Percentiles rank a stretch among this genome's conserved stretches.
Conservation (phyloP, 176 grass and related monocot species). For the Aegilops longissima region DNA sequence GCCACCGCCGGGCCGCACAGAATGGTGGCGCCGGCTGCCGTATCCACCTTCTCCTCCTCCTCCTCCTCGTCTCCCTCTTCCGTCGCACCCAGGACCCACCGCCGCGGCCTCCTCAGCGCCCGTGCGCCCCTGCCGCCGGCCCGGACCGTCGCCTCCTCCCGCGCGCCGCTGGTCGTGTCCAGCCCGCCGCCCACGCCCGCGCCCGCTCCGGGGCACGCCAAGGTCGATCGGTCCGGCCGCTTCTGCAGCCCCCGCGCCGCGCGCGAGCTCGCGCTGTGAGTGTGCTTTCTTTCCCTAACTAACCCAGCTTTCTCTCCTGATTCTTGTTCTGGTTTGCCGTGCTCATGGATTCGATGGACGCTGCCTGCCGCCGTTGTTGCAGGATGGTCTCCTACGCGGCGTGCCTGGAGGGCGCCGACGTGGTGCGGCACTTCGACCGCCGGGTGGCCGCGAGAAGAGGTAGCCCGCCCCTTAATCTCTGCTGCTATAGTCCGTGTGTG, state of each 20-base stretch:
- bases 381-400: conserved; percentile 92
- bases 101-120: background rate
- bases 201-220: background rate
- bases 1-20: conserved; percentile 16
- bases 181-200: background rate
- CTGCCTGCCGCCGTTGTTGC: background rate
- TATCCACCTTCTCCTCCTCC: background rate
- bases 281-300: background rate
- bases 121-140: background rate
- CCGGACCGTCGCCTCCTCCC: conserved; percentile 37
- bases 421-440: conserved; percentile 85
- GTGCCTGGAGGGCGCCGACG: conserved; percentile 84
- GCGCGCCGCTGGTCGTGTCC: conserved; percentile 25
- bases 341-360: background rate
- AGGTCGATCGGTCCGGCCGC: conserved; percentile 72
- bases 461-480: conserved; percentile 19
- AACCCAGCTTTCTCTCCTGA: background rate
- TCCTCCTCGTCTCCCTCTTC: background rate
- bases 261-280: conserved; percentile 94
- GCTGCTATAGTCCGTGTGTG: background rate
- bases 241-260: conserved; percentile 89
- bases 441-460: conserved; percentile 81
- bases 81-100: background rate
- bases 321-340: background rate
- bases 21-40: conserved; percentile 33